A percentile compares a stretch with the other conserved stretches of the same genome.
Conservation (phyloP, 2,329 filamentous ascomycete genomes). For the Fusarium albidum region DNA sequence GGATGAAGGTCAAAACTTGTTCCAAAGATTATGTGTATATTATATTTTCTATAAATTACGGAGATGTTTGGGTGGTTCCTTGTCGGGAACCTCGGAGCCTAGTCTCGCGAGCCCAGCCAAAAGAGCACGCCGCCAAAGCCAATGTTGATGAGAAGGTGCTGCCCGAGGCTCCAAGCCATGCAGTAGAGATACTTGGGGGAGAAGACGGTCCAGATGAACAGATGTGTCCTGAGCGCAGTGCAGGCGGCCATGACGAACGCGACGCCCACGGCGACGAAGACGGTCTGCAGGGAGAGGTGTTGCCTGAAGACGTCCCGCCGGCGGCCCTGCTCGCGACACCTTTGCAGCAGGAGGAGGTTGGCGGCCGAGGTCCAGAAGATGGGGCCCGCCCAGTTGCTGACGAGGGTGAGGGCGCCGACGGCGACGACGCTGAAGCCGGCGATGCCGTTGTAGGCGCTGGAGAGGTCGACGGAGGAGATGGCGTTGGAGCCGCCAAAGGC, state of each 20-base stretch:
- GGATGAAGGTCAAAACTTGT: background rate
- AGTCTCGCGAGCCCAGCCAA: conserved; percentile 53
- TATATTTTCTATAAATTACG: conserved; percentile 7
- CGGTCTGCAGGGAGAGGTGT: conserved; percentile 72
- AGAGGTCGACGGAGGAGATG: conserved; percentile 94
- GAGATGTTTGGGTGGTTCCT: conserved; percentile 9
- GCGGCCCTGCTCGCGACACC: conserved; percentile 39
- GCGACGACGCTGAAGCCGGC: conserved; percentile 79
- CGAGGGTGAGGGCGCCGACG: conserved; percentile 85
- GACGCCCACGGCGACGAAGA: conserved; percentile 72
- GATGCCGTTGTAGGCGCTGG: conserved; percentile 94
- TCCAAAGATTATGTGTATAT: background rate
- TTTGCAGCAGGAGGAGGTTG: conserved; percentile 63
- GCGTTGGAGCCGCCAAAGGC: conserved; percentile 91
- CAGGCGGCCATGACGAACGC: conserved; percentile 88
- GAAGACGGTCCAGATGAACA: conserved; percentile 99
- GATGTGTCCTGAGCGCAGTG: conserved; percentile 80
- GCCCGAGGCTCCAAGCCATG: conserved; percentile 85
- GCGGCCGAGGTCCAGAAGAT: conserved; percentile 84
- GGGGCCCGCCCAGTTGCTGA: conserved; percentile 90
- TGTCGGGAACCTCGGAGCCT: conserved; percentile 1
- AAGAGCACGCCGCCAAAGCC: conserved; percentile 66
- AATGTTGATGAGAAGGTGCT: conserved; percentile 80
- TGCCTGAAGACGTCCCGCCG: conserved; percentile 47
- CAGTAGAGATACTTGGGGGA: conserved; percentile 95